These are phyloP conservation scores for Quercus phellos DNA, from an alignment of 331 rosid genomes.

Conservation along the genomic window DNA sequence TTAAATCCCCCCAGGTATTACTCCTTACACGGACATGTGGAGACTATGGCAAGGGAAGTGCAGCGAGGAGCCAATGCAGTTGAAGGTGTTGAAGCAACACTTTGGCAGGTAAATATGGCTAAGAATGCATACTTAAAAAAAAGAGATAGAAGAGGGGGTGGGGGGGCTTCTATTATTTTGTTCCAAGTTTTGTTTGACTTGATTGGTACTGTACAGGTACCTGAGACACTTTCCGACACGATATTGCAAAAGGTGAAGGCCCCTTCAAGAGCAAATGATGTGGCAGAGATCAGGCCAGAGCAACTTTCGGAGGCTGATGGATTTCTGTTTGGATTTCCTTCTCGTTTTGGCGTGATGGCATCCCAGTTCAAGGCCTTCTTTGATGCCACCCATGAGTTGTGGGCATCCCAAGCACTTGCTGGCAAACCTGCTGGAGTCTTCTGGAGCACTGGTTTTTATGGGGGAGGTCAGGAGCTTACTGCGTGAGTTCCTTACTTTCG, in stretches of 20 bases:
- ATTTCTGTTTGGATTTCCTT: slow-evolving; percentile 81
- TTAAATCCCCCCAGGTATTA: slow-evolving; percentile 47
- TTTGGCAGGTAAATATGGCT: slow-evolving; percentile 59
- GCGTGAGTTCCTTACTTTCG: slow-evolving; percentile 51
- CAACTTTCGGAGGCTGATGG: slow-evolving; percentile 88
- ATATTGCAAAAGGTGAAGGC: slow-evolving; percentile 78
- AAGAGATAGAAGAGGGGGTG: no score
- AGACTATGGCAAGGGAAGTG: slow-evolving; percentile 79
- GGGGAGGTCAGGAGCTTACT: slow-evolving; percentile 94
- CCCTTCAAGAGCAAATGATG: slow-evolving; percentile 63
- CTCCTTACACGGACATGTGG: slow-evolving; percentile 84
- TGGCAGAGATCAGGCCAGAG: slow-evolving; percentile 72
- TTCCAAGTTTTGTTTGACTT: slow-evolving; percentile 19
- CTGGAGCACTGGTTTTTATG: slow-evolving; percentile 94
- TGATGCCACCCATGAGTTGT: slow-evolving; percentile 60
- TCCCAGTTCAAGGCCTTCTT: slow-evolving; percentile 82
- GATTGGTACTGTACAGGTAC: slow-evolving; percentile 58
- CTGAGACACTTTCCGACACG: slow-evolving; percentile 67
- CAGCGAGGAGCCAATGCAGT: slow-evolving; percentile 76
- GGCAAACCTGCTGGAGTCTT: slow-evolving; percentile 98
- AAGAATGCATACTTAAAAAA: background rate
- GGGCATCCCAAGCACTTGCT: slow-evolving; percentile 88
- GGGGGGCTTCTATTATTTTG: background rate
- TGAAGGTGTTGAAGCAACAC: slow-evolving; percentile 84
- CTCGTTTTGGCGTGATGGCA: slow-evolving; percentile 95